These are phyloP conservation scores for Didymella sp. DNA, from an alignment of 2,329 filamentous ascomycete genomes.

Conservation along the genomic window DNA sequence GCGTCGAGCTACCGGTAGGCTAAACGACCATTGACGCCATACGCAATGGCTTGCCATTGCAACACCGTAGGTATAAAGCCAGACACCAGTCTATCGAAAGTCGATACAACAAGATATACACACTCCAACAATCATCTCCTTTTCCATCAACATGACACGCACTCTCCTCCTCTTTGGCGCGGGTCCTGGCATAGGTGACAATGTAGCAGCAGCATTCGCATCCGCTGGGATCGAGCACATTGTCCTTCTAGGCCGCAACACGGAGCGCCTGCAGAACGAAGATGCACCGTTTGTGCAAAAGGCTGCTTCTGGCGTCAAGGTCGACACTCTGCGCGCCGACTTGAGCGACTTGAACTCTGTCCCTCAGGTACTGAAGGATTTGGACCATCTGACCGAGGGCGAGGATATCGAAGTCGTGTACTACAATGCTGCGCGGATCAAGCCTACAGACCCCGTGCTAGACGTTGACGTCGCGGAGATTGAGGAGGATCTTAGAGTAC, in stretches of 20 bases:
- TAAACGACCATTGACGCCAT: not conserved
- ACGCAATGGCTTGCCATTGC: not conserved
- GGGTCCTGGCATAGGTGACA: conserved; percentile 58
- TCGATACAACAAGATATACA: not conserved
- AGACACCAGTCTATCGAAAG: not conserved
- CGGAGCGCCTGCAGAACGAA: conserved; percentile 50
- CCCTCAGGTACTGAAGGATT: conserved; percentile 49
- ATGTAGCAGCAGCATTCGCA: conserved; percentile 53
- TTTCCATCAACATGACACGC: conserved; percentile 21
- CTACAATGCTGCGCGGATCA: conserved; percentile 62
- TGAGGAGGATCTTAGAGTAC: conserved; percentile 55
- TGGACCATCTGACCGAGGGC: conserved; percentile 45
- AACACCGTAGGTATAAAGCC: not conserved
- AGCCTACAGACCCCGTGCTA: conserved; percentile 50
- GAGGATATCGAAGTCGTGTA: conserved; percentile 57
- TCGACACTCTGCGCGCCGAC: conserved; percentile 57
- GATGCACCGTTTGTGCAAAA: conserved; percentile 43
- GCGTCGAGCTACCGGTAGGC: not conserved
- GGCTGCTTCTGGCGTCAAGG: conserved; percentile 37
- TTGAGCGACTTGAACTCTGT: conserved; percentile 52
- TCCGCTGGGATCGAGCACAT: conserved; percentile 55
- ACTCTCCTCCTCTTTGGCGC: conserved; percentile 55
- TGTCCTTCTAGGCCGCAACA: conserved; percentile 57
- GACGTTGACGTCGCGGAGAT: conserved; percentile 55
- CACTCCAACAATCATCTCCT: not conserved